phyloP scores from a whole-genome alignment of 2,329 filamentous ascomycete genomes.

The Fusarium pininemorale region DNA sequence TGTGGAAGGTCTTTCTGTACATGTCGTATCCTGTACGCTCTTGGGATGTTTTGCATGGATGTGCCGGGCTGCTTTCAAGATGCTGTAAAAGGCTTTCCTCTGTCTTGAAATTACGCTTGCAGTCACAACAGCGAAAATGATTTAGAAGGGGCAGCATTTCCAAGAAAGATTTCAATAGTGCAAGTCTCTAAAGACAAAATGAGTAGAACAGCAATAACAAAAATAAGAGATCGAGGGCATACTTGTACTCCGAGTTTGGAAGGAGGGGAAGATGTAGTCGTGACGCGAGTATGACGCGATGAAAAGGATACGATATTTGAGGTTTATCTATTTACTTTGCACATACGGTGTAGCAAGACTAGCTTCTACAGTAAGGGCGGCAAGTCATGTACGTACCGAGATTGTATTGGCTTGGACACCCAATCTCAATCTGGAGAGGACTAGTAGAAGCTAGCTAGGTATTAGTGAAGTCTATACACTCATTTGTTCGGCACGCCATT shows the following conservation, averaged over 20 bases:
- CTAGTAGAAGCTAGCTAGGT: neutral
- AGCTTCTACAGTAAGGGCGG: too few species aligned
- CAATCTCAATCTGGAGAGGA: neutral
- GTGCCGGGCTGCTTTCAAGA: neutral
- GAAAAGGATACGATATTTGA: neutral
- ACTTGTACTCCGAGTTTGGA: neutral
- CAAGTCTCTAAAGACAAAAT: neutral
- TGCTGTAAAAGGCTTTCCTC: neutral
- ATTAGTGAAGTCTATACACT: neutral
- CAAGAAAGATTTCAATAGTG: neutral
- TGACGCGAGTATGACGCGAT: neutral
- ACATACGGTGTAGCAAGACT: neutral
- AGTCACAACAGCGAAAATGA: neutral
- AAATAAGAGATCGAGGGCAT: neutral
- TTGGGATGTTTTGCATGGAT: neutral
- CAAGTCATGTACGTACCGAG: neutral
- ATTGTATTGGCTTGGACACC: neutral
- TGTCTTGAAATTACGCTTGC: neutral
- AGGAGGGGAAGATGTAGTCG: neutral
- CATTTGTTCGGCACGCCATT: neutral
- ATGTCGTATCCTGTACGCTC: neutral
- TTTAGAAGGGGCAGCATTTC: neutral
- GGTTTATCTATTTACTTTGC: neutral
- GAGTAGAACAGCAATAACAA: neutral
- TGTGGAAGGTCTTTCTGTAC: neutral